Conservation (phyloP, 805 yeast species). For the Sporopachydermia lactativora region DNA sequence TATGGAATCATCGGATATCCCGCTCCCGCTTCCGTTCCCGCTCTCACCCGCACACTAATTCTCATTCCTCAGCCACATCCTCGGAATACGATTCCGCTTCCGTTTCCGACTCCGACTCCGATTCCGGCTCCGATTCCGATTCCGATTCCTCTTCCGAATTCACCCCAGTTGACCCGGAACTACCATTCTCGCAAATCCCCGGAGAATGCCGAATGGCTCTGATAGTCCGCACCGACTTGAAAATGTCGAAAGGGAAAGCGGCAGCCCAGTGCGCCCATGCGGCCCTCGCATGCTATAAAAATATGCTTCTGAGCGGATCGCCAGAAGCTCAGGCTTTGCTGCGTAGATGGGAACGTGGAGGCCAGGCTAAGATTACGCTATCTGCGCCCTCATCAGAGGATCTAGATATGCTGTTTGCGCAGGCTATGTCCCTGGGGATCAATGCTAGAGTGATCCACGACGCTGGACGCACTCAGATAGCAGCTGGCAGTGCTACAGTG, state of each 20-base stretch:
- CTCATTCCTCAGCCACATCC: background rate
- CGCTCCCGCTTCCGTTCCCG: no score
- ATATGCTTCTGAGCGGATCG: conserved; percentile 35
- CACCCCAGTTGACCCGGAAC: conserved; percentile 46
- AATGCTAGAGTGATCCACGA: conserved; percentile 78
- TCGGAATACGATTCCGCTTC: conserved; percentile 3
- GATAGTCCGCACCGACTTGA: conserved; percentile 75
- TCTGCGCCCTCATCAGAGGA: conserved; percentile 53
- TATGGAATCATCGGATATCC: no score
- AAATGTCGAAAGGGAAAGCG: conserved; percentile 88
- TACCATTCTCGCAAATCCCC: conserved; percentile 44
- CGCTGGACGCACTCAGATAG: conserved; percentile 94
- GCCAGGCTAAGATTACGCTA: conserved; percentile 89
- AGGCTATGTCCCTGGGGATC: conserved; percentile 66
- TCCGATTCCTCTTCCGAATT: no score
- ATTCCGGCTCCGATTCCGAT: conserved; percentile 34
- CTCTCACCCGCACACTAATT: conserved; percentile 3
- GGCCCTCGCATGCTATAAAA: conserved; percentile 76
- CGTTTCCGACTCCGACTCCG: conserved; percentile 14
- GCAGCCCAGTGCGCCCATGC: conserved; percentile 99
- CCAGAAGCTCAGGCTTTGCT: conserved; percentile 50
- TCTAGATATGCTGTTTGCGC: conserved; percentile 64
- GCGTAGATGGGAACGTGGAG: conserved; percentile 63
- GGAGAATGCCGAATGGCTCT: conserved; percentile 83
- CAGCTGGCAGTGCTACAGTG: conserved; percentile 93